phyloP scores from a whole-genome alignment of 768 basidiomycete genomes.

The Mycena leptocephala region DNA sequence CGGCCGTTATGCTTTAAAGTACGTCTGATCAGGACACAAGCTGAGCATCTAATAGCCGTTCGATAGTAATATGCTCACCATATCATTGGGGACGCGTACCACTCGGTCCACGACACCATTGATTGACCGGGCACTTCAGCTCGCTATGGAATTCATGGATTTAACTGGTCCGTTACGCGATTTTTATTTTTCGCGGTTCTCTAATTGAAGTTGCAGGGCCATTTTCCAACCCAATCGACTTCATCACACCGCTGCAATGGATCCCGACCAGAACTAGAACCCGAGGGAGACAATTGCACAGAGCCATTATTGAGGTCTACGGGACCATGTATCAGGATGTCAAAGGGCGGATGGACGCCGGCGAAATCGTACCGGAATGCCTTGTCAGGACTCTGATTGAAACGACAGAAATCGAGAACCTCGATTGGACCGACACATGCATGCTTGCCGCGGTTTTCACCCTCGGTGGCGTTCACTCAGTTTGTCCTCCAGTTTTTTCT shows the following conservation, averaged over 20 bases:
- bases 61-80: slow-evolving; percentile 42
- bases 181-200: neutral
- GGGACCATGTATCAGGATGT: slow-evolving; percentile 50
- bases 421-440: slow-evolving; percentile 52
- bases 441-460: slow-evolving; percentile 52
- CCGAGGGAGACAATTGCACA: slow-evolving; percentile 38
- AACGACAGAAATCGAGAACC: slow-evolving; percentile 44
- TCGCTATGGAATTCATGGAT: slow-evolving; percentile 46
- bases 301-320: slow-evolving; percentile 47
- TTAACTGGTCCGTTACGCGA: slow-evolving; percentile 28
- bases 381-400: slow-evolving; percentile 51
- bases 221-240: slow-evolving; percentile 42
- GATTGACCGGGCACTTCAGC: slow-evolving; percentile 34
- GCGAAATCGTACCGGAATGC: slow-evolving; percentile 52
- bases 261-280: slow-evolving; percentile 37
- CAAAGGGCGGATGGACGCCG: slow-evolving; percentile 45
- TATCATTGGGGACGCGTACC: slow-evolving; percentile 43
- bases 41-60: neutral
- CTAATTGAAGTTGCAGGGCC: slow-evolving; percentile 31
- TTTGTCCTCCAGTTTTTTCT: neutral
- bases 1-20: slow-evolving; percentile 29
- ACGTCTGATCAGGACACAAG: neutral
- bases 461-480: slow-evolving; percentile 52
- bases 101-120: slow-evolving; percentile 30
- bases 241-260: slow-evolving; percentile 39